phyloP scores from a whole-genome alignment of 2,329 filamentous ascomycete genomes.

The Aspergillus candidus region DNA sequence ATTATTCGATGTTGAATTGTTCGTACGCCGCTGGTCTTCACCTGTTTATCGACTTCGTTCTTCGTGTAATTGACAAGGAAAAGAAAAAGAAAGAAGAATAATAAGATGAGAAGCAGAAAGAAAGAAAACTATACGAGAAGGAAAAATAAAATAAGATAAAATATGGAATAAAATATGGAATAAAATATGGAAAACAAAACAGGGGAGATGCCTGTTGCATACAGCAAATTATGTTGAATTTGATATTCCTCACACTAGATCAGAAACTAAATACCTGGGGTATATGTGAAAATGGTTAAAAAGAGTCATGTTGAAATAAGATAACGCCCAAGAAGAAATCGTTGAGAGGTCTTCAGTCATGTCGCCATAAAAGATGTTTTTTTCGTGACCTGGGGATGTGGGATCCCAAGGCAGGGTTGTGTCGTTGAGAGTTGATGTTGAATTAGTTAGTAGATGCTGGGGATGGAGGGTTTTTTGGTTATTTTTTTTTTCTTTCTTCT shows the following conservation, averaged over 20 bases:
- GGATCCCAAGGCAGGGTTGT: constrained; percentile 12
- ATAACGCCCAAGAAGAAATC: constrained; percentile 36
- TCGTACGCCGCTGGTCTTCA: constrained; percentile 5
- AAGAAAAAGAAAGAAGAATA: constrained; percentile 10
- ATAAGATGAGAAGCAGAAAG: too few relatives aligned
- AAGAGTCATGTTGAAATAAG: constrained; percentile 33
- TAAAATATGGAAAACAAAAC: too few relatives aligned
- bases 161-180: too few relatives aligned
- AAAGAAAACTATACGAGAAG: too few relatives aligned
- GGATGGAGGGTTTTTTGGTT: too few relatives aligned
- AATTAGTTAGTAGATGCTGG: constrained; percentile 22
- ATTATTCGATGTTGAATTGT: constrained; percentile 21
- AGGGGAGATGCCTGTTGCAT: too few relatives aligned
- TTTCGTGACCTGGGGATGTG: constrained; percentile 11
- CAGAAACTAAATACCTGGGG: constrained; percentile 25
- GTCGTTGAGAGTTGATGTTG: constrained; percentile 36
- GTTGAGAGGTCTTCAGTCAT: constrained; percentile 39
- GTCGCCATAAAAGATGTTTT: constrained; percentile 31
- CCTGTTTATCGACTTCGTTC: constrained; percentile 15
- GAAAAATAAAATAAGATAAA: too few relatives aligned
- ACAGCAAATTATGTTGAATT: constrained; percentile 1
- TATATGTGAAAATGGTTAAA: constrained; percentile 27
- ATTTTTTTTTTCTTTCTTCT: too few relatives aligned
- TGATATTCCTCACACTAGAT: constrained; percentile 17
- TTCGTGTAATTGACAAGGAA: constrained; percentile 10